Evolutionary conservation across 2,329 filamentous ascomycete species (phyloP), one percentile per base, ranked within the genome.

Genomic region (Aspergillus fijiensis): DNA sequence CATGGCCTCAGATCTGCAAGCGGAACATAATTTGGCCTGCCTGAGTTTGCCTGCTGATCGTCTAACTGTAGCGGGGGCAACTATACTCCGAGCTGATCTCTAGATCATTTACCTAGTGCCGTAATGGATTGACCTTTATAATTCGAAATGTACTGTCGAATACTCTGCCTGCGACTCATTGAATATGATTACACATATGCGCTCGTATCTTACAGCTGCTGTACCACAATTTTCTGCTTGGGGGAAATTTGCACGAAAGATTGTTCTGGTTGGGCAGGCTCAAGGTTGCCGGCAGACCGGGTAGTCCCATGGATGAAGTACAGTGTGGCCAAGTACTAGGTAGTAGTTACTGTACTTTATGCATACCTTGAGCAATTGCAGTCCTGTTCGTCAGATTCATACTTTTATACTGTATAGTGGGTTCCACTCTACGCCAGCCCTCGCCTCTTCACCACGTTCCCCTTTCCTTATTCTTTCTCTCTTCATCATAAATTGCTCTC

Each of bases 361-460:
- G 39, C 16, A 45, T 45, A 14, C 39, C 16, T 16, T 7, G 39
- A 14, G 16, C 5, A 45, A 7, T 45, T 42, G 39, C 39, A 42
- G 39, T 14, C 39, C 16, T 42, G 39, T 42, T 14, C 39, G 39
- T 42, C 39, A 7, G n/a, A n/a, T 45, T 14, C 39, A 19, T 45
- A 45, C 39, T 45, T 42, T 7, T n/a, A 45, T 16, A 35, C 12
- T 35, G 27, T 9, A 29, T 35, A 16, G 11, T 35, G 39, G n/a
- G 39, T 27, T 29, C 51, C 51, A 53, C 51, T 45, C 23, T 42
- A 45, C 5, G 14, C 6, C 39, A 21, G 31, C 21, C 14, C 14
- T 53, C 51, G 35, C 51, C 7, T 53, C 19, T 53, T 53, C 35
- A 53, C 51, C 35, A 53, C 51, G 21, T 45, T 19, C 19, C 42